Conservation (phyloP, 192 early-diverging fungal species). For the Spizellomyces punctatus region DNA sequence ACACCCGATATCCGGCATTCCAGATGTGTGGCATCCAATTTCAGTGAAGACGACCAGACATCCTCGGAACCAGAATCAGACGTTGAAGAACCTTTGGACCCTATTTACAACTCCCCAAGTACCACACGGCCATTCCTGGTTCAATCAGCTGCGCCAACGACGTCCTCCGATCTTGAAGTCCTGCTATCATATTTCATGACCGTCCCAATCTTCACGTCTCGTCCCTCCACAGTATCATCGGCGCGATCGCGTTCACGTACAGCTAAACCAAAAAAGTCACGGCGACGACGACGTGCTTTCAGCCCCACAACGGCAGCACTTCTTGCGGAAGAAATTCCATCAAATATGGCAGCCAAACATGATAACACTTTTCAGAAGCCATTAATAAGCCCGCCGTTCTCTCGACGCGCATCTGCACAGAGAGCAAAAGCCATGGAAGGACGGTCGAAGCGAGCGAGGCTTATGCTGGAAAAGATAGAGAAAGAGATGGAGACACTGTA, state of each 20-base stretch:
- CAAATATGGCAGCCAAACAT: conserved; percentile 23
- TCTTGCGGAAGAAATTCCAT: conserved; percentile 26
- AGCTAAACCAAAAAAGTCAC: conserved; percentile 1
- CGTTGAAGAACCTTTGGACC: neutral
- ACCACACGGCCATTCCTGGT: neutral
- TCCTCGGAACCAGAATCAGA: neutral
- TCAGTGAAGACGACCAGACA: no score
- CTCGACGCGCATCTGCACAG: conserved; percentile 3
- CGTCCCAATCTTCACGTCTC: conserved; percentile 22
- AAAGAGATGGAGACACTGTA: conserved; percentile 26
- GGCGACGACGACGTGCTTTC: conserved; percentile 15
- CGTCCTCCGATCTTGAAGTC: conserved; percentile 9
- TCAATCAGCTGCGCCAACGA: conserved; percentile 10
- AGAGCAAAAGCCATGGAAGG: conserved; percentile 4
- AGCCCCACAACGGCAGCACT: conserved; percentile 16
- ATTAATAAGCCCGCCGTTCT: conserved; percentile 26
- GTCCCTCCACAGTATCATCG: conserved; percentile 19
- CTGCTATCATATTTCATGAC: conserved; percentile 14
- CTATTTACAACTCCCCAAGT: neutral
- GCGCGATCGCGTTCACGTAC: neutral
- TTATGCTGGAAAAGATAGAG: conserved; percentile 27
- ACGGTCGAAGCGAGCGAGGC: conserved; percentile 9
- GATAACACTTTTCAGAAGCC: conserved; percentile 26
- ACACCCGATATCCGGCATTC: no score
- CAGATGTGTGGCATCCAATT: no score